phyloP scores from a whole-genome alignment of 768 basidiomycete species.

The Tulasnella sp. region DNA sequence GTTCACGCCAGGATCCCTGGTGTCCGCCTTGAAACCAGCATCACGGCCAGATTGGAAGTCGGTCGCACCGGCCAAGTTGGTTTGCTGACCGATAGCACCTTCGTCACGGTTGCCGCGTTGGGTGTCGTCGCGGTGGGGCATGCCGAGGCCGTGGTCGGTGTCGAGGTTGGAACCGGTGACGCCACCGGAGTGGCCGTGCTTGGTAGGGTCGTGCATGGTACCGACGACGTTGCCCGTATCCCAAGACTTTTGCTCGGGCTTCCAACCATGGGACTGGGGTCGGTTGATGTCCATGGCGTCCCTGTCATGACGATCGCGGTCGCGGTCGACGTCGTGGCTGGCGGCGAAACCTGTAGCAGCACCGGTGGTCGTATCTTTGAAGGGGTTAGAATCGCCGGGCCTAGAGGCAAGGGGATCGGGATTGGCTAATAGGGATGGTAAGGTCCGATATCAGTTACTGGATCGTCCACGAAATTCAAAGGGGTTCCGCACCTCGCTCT shows the following conservation, averaged over 20 bases:
- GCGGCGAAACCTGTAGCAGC: background rate
- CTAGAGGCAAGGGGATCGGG: background rate
- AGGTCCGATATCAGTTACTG: no score
- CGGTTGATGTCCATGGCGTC: background rate
- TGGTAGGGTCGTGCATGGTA: background rate
- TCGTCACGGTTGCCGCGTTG: background rate
- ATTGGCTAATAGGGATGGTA: background rate
- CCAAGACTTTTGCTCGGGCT: constrained; percentile 4
- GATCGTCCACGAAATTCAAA: background rate
- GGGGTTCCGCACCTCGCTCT: background rate
- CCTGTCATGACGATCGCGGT: background rate
- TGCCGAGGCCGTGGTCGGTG: constrained; percentile 18
- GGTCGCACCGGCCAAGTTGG: background rate
- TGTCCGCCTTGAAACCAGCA: background rate
- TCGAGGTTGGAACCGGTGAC: constrained; percentile 8
- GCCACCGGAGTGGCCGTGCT: constrained; percentile 9
- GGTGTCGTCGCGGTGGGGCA: background rate
- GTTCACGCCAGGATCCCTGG: background rate
- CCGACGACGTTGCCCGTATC: background rate
- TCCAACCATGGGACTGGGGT: background rate
- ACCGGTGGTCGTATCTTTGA: background rate
- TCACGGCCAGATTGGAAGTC: background rate
- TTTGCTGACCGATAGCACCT: background rate
- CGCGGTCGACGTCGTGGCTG: background rate
- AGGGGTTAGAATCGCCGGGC: background rate